Evolutionary conservation across 805 yeast genomes (phyloP).

Genomic region (Zygosaccharomyces siamensis): DNA sequence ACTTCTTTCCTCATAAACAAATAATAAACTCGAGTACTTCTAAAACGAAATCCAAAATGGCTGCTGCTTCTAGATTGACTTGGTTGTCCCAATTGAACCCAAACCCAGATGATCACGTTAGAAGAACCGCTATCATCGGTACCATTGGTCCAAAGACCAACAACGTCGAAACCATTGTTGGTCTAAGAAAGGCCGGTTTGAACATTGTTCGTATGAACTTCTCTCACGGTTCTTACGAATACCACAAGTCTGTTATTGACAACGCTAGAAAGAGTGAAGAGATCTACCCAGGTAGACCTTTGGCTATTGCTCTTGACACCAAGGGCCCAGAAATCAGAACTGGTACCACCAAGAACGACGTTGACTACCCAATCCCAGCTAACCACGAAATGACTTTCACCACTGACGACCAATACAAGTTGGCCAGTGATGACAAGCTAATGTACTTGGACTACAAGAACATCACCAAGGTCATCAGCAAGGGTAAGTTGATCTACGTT

Average conservation of each 20-base stretch:
- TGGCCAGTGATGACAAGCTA: constrained; percentile 65
- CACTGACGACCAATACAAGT: constrained; percentile 77
- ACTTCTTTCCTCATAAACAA: background rate
- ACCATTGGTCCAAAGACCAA: constrained; percentile 99
- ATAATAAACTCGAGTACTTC: background rate
- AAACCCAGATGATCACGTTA: constrained; percentile 71
- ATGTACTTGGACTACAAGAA: constrained; percentile 94
- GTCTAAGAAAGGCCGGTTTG: constrained; percentile 93
- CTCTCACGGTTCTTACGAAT: constrained; percentile 96
- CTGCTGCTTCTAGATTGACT: constrained; percentile 52
- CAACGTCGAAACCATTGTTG: constrained; percentile 74
- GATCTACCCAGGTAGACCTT: constrained; percentile 88
- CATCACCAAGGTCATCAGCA: constrained; percentile 87
- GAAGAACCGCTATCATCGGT: constrained; percentile 96
- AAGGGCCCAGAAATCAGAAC: constrained; percentile 99
- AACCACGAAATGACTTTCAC: constrained; percentile 90
- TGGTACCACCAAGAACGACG: constrained; percentile 79
- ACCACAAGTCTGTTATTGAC: constrained; percentile 95
- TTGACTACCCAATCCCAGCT: constrained; percentile 77
- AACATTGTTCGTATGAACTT: constrained; percentile 99
- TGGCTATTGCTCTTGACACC: constrained; percentile 97
- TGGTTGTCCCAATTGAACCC: constrained; percentile 82
- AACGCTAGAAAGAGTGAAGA: constrained; percentile 93
- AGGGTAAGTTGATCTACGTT: constrained; percentile 86
- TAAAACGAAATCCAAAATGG: constrained; percentile 12